Base-by-base conservation (phyloP, 2,329 filamentous ascomycete genomes). In the Neonectria hederae region DNA sequence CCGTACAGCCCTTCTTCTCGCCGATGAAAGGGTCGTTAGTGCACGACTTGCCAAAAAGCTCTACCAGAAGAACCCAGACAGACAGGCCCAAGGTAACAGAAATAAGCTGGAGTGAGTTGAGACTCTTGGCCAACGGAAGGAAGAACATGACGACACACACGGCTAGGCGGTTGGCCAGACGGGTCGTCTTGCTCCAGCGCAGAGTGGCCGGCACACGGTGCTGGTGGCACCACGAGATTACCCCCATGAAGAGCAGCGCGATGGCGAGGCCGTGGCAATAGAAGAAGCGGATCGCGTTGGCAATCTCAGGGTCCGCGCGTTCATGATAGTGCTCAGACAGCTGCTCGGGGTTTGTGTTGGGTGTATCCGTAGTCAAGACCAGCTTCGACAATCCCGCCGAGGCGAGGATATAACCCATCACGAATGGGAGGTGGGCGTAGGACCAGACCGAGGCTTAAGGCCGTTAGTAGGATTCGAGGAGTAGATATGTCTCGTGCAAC, bases 231-330 rank as follows among this genome's bases (percentile, higher is more conserved):
- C 83, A 71, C 1, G 86, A 83, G 53, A 90, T 89, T 56, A 85
- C 66, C 9, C 77, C 79, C 83, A 89, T 89, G 69, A 78, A 83
- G 11, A 83, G 72, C 5, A 90, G 76, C 0, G 86, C 82, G 14
- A 87, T 77, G 24, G 84, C 86, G 2, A 90, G 80, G 1, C 89
- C 88, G n/a, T 80, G 82, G 74, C 87, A 90, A 75, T 90, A 90
- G 75, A 87, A 90, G 81, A 87, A 89, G 14, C 87, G 82, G 19
- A 89, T 80, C 2, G 86, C 87, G 8, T 76, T 64, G 6, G 79
- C 72, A n/a, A 90, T 77, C n/a, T 86, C 78, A 0, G 76, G 75
- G 59, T 85, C 83, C 1, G 85, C 84, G 49, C 82, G 81, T 1
- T 77, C 76, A 21, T 80, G 76, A 71, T 88, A 89, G 14, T 78